Base-by-base conservation (phyloP, 1,284 basidiomycete species). In the Tausonia pullulans region DNA sequence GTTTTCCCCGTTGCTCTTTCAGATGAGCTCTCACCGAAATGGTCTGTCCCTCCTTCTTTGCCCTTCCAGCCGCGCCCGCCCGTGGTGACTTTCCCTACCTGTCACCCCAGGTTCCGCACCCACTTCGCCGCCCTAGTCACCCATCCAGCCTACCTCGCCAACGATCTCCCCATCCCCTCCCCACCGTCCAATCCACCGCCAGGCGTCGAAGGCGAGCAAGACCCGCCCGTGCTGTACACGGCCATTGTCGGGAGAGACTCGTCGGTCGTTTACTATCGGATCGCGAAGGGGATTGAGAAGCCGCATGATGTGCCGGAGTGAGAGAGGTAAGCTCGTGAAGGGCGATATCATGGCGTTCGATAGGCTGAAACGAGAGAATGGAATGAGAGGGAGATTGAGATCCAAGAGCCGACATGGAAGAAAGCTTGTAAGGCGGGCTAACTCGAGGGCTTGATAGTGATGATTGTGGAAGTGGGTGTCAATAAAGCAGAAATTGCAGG, bases 261-360 rank as follows among this genome's bases (percentile, higher is more conserved):
- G 27, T 76, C 74, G 0, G 72, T 77, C 6, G 77, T 78, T 3
- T 78, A 78, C 68, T 78, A 78, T 68, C 75, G 75, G 64, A 66
- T 78, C 9, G 70, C 73, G 9, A 74, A 73, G 60, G 77, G 77
- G 2, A 75, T 78, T 64, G 74, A 74, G 69, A 78, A 78, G 68
- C 77, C 77, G 0, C 71, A 72, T 52, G 77, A 78, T 70, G 74
- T 78, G 43, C 77, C 77, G 0, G 77, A 78, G 69, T 70, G 58
- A 69, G 68, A 14, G 71, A 69, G 13, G 65, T 27, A 27, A 27
- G 27, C 27, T 27, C 27, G 27, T 27, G 27, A 27, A 27, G 27
- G 27, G 27, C 27, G 27, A 27, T 27, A 27, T 27, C 27, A 27
- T 27, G 27, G 27, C 27, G 2, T 27, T 27, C 27, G 2, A 27